Conservation (phyloP, 192 early-diverging fungal genomes). For the Oehlia diaphana region DNA sequence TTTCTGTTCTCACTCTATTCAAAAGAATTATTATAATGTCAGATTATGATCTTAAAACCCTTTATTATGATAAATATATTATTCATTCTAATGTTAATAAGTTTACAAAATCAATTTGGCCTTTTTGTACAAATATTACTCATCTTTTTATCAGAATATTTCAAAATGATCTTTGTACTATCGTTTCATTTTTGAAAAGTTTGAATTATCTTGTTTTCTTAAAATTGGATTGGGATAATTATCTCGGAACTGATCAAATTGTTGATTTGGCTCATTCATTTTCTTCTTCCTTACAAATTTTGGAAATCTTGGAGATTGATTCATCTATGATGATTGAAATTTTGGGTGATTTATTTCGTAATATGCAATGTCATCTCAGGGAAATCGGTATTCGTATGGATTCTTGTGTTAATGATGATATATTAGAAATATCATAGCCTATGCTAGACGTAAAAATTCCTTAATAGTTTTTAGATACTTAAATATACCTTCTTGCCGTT, state of each 20-base stretch:
- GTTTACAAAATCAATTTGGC: too few species aligned
- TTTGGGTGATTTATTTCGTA: neutral
- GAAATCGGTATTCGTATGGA: neutral
- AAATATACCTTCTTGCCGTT: neutral
- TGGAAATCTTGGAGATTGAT: neutral
- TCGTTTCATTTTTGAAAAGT: neutral
- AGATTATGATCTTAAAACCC: neutral
- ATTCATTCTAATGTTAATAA: too few species aligned
- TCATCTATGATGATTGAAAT: neutral
- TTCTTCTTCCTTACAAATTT: neutral
- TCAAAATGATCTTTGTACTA: neutral
- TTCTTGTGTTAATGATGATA: neutral
- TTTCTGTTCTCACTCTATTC: neutral
- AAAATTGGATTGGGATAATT: neutral
- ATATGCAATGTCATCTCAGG: neutral
- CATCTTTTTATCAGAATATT: neutral
- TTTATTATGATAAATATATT: neutral
- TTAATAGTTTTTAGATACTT: neutral
- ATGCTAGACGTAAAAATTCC: neutral
- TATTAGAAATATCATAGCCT: neutral
- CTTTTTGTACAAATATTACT: neutral
- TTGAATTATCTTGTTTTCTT: neutral
- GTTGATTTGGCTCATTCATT: neutral
- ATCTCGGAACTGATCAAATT: neutral
- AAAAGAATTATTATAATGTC: neutral